Conservation (phyloP, 371 early-diverging fungal species). For the Mortierella sp. region DNA sequence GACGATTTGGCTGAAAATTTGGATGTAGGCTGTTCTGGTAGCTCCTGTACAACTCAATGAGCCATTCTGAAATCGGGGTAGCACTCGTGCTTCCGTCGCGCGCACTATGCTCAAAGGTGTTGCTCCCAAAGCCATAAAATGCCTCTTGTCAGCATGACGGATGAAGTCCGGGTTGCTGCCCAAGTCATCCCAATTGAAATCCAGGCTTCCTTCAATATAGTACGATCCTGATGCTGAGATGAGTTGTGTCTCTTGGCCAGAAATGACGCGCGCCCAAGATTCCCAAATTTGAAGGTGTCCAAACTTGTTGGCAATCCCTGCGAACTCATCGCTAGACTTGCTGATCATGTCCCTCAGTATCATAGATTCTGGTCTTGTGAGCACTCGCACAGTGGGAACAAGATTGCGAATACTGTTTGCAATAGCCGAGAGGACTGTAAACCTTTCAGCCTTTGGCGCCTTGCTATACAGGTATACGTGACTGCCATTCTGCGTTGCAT, state of each 20-base stretch:
- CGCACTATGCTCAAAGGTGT: too few species aligned
- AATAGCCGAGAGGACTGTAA: too few species aligned
- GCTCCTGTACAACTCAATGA: too few species aligned
- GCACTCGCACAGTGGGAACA: neutral
- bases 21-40: conserved; percentile 3
- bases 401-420: too few species aligned
- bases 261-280: neutral
- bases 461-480: conserved; percentile 3
- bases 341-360: conserved; percentile 1
- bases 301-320: neutral
- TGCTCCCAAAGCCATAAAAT: neutral
- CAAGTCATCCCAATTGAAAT: neutral
- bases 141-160: neutral
- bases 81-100: too few species aligned
- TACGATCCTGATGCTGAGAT: conserved; percentile 14
- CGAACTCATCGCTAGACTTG: neutral
- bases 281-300: conserved; percentile 22
- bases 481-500: neutral
- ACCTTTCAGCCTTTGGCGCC: too few species aligned
- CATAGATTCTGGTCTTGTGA: neutral
- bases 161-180: conserved; percentile 14
- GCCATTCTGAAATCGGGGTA: too few species aligned
- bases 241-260: neutral
- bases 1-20: neutral
- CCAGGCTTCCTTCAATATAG: neutral